phyloP scores from a whole-genome alignment of 2,329 filamentous ascomycete genomes.

The Calonectria pseudoturangicola region DNA sequence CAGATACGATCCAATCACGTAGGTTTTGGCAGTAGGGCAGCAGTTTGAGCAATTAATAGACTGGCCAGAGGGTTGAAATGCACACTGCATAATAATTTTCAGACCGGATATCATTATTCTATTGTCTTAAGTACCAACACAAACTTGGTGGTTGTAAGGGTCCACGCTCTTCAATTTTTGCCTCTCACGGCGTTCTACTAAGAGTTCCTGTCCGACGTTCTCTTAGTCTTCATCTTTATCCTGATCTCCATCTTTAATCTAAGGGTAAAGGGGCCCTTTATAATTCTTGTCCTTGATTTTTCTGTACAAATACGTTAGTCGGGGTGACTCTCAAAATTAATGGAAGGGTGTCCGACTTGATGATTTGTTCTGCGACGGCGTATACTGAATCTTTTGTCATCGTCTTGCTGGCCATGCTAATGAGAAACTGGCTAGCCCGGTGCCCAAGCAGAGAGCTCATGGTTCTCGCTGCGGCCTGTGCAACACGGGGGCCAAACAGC shows the following conservation, averaged over 20 bases:
- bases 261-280: neutral
- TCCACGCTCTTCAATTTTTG: neutral
- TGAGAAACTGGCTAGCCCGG: neutral
- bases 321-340: neutral
- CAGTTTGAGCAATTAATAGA: neutral
- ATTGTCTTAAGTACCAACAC: neutral
- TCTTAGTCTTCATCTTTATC: neutral
- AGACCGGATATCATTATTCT: too few species aligned
- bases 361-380: neutral
- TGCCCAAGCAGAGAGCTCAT: slow-evolving; percentile 2
- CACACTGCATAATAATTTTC: too few species aligned
- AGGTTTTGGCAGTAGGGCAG: neutral
- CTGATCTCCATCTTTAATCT: neutral
- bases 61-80: too few species aligned
- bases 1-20: neutral
- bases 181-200: too few species aligned
- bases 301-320: neutral
- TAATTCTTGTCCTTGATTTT: neutral
- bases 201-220: too few species aligned
- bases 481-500: too few species aligned
- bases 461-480: slow-evolving; percentile 3
- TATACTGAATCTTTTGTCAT: slow-evolving; percentile 10
- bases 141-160: too few species aligned
- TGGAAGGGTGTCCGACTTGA: neutral
- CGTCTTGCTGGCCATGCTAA: slow-evolving; percentile 10